Evolutionary conservation across 306 rosid species (phyloP), one percentile per base, ranked within the genome.

Genomic region (Prunus salicina): DNA sequence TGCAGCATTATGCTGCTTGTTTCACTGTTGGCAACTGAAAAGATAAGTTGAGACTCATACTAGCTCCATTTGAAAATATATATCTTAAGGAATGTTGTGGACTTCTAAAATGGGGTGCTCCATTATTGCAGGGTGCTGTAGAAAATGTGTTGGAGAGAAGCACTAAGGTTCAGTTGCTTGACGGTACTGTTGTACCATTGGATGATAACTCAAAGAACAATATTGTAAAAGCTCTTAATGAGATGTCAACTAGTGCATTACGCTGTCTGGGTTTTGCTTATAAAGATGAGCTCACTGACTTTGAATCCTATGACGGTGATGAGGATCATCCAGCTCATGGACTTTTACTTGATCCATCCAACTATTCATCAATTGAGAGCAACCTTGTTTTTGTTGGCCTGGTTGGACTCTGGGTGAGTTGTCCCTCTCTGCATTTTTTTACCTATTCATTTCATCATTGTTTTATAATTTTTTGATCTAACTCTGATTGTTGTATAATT

Each of bases 191-290:
- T 70, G 86, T 86, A 74, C 61, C 66, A 58, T 79, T 93, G 53
- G 96, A 91, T 68, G 64, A 79, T 53, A 84, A 85, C 79, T 79
- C 91, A 15, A 93, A 69, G 92, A 82, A 76, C 28, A 79, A 52
- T n/a, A 73, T 93, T 58, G 79, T 88, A 70, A 85, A 88, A 79
- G 86, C 76, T 64, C 96, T 91, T 81, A 84, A 77, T 69, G 92
- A 88, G 71, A 93, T 93, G 96, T 91, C 98, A 27, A 86, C 92
- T 46, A 72, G 88, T 74, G 88, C 98, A 71, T 78, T 93, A 71
- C 91, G 98, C 55, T 91, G 97, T 82, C 86, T 93, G 84, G 97
- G 98, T 64, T 93, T 93, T 91, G 97, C 97, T 16, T 93, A 83
- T 88, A 93, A 89, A 80, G 93, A 87, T 52, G 96, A 89, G 46